Percentiles rank a stretch among this genome's conserved stretches.
These are phyloP conservation scores for Mollisiaceae sp. DNA, from an alignment of 2,329 filamentous ascomycete species.

Conservation along the genomic window DNA sequence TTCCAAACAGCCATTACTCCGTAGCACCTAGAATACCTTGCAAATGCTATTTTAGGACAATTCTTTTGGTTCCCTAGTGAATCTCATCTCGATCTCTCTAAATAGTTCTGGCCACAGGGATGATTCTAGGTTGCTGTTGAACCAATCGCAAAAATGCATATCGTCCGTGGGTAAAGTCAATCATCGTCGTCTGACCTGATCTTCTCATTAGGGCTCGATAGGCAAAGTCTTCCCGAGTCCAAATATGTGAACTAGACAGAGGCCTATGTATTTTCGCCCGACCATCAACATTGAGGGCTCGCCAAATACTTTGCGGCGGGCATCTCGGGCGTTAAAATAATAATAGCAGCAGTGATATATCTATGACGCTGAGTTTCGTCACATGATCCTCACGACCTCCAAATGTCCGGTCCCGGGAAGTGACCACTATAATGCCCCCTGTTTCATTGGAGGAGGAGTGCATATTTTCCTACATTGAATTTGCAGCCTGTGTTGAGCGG, in stretches of 20 bases:
- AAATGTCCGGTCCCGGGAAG: neutral
- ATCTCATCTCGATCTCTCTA: conserved; percentile 2
- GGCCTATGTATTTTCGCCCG: neutral
- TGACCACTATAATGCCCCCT: neutral
- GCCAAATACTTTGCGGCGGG: neutral
- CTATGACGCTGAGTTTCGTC: neutral
- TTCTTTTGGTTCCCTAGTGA: neutral
- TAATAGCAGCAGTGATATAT: neutral
- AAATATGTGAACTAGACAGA: neutral
- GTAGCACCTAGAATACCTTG: neutral
- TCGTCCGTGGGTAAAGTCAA: neutral
- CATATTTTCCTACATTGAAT: neutral
- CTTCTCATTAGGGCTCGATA: neutral
- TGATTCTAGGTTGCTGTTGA: neutral
- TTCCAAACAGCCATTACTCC: neutral
- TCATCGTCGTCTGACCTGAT: neutral
- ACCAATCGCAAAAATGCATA: neutral
- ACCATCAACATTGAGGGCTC: neutral
- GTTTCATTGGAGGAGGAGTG: neutral
- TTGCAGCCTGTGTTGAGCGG: neutral
- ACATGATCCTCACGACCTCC: neutral
- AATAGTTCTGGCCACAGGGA: neutral
- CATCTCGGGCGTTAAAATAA: neutral
- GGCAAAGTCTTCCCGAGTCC: neutral
- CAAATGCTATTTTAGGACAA: neutral